A percentile compares a stretch with the other conserved stretches of the same genome.
These are phyloP conservation scores for Capsicum chinense DNA, from an alignment of 257 asterid species.

Conservation along the genomic window DNA sequence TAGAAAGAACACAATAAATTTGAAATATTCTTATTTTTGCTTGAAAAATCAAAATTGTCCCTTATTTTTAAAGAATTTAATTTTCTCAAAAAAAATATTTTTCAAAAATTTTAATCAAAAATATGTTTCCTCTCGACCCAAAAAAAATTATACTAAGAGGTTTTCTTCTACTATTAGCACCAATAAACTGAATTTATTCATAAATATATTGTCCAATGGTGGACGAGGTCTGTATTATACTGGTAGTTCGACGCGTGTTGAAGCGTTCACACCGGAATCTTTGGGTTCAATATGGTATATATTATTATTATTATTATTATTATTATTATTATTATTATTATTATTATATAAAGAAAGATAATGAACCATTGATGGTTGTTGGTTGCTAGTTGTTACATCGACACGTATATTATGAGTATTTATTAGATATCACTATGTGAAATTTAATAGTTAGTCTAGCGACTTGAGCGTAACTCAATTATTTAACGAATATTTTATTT, in stretches of 20 bases:
- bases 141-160: neutral
- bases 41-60: neutral
- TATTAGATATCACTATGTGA: no score
- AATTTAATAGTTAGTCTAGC: no score
- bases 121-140: neutral
- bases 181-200: neutral
- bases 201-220: neutral
- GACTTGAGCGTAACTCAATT: neutral
- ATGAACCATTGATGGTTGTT: neutral
- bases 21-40: neutral
- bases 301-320: no score
- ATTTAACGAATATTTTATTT: neutral
- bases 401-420: neutral
- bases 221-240: neutral
- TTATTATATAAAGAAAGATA: neutral
- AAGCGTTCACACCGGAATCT: conserved; percentile 29
- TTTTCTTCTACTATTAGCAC: neutral
- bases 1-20: neutral
- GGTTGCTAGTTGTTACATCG: neutral
- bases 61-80: neutral
- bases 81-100: neutral
- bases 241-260: conserved; percentile 29
- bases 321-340: no score
- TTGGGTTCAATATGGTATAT: neutral
- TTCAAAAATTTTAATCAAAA: neutral